A percentile compares a stretch with the other conserved stretches of the same genome.
These are phyloP conservation scores for Yamadazyma epiphylla DNA, from an alignment of 1,139 yeast species.

Conservation along the genomic window DNA sequence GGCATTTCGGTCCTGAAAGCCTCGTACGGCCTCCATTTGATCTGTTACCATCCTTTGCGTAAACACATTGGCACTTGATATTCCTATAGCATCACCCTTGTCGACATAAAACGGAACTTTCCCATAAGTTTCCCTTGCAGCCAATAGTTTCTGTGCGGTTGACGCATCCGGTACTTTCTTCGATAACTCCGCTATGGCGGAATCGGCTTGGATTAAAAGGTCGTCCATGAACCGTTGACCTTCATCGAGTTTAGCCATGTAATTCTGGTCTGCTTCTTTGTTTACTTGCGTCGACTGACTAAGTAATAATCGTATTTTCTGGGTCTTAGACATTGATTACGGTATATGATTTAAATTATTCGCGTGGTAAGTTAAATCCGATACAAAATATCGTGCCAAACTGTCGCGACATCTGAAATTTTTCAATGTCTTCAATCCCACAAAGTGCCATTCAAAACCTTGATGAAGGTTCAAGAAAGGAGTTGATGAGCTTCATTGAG, in stretches of 20 bases:
- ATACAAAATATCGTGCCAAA: too few species aligned
- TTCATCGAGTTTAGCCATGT: constrained; percentile 21
- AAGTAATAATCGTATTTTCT: not conserved
- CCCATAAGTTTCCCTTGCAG: constrained; percentile 23
- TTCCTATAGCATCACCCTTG: constrained; percentile 36
- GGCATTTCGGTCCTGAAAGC: constrained; percentile 6
- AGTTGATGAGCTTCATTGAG: constrained; percentile 72
- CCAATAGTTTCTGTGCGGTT: constrained; percentile 20
- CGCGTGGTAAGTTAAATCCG: too few species aligned
- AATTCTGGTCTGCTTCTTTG: constrained; percentile 16
- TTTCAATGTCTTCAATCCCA: constrained; percentile 54
- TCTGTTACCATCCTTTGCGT: constrained; percentile 15
- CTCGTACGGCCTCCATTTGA: constrained; percentile 13
- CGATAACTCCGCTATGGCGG: constrained; percentile 17
- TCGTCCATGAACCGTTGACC: constrained; percentile 25
- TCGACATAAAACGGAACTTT: constrained; percentile 30
- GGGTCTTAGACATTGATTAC: not conserved
- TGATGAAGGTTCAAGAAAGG: constrained; percentile 70
- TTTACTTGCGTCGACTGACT: not conserved
- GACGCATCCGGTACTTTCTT: constrained; percentile 4
- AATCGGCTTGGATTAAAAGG: constrained; percentile 28
- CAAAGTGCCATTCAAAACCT: constrained; percentile 59
- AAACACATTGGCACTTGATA: constrained; percentile 28
- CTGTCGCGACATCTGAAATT: not conserved
- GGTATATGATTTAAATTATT: too few species aligned